Evolutionary conservation across 306 rosid genomes (phyloP), one percentile per base, ranked within the genome.

Genomic region (Lablab purpureus): DNA sequence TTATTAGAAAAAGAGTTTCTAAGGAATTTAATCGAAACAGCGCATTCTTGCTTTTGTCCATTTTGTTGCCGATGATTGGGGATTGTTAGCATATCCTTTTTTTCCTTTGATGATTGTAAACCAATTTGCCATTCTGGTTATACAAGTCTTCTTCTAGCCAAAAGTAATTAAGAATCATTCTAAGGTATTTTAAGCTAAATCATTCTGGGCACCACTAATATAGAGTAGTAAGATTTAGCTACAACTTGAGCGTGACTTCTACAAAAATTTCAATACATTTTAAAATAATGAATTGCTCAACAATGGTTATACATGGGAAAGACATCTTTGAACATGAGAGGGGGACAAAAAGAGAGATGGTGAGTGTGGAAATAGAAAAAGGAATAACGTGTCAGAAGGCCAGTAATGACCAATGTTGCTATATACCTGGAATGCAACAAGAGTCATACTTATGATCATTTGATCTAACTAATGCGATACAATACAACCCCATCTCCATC

Each of bases 401-500:
- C 12, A 2, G 55, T 30, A 52, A 22, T 67, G 55, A 66, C 30
- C 23, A 40, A 12, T 43, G 75, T 63, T 82, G 65, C 71, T 82
- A 77, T 71, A 25, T 62, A 79, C 55, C 65, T 13, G 0, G 54
- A 79, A 71, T 79, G 71, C 77, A 79, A 45, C 54, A 54, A 47
- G 36, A 63, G 43, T 27, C 68, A 67, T 27, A 14, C 63, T 46
- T 7, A 22, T 37, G 59, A 73, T 30, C 67, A 43, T 55, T 55
- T 27, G 46, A 50, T 80, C 74, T 49, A 67, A 62, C 36, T 66
- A 73, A 62, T 50, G 77, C 73, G 75, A 56, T 74, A 76, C 83
- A 56, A 17, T 34, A 30, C 65, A 76, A 78, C 22, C 41, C 50
- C 75, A 64, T 67, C 23, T 78, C 22, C 45, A 10, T 34, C 63